Evolutionary conservation across 164 flowering plant genomes (phyloP).

Genomic region (Nelumbo lutea): DNA sequence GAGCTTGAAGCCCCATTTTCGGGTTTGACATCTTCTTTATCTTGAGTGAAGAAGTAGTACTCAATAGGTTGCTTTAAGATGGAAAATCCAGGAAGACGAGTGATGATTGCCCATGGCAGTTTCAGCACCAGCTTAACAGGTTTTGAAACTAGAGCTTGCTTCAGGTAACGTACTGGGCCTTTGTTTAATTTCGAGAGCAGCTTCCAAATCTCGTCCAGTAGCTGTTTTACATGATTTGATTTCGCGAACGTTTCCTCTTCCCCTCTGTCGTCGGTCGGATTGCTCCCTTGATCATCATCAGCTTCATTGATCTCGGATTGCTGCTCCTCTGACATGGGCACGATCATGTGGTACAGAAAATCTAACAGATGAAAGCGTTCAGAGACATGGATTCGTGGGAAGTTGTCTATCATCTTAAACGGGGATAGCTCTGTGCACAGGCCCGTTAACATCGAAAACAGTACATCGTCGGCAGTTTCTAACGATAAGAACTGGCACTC

Average conservation of each 20-base stretch:
- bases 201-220: conserved; percentile 7
- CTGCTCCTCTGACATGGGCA: conserved; percentile 3
- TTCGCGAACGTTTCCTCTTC: background rate
- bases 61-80: conserved; percentile 13
- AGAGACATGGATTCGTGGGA: background rate
- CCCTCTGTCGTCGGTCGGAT: background rate
- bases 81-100: conserved; percentile 8
- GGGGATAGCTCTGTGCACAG: conserved; percentile 12
- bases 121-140: conserved; percentile 13
- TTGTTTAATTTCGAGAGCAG: conserved; percentile 8
- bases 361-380: conserved; percentile 15
- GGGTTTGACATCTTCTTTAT: conserved; percentile 17
- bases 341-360: conserved; percentile 10
- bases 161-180: background rate
- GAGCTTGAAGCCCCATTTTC: conserved; percentile 6
- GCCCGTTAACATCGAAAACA: conserved; percentile 2
- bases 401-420: background rate
- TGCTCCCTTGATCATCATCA: background rate
- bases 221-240: background rate
- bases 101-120: conserved; percentile 16
- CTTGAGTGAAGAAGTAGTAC: background rate
- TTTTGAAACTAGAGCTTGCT: background rate
- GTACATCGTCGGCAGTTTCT: background rate
- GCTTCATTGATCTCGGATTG: background rate
- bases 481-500: conserved; percentile 1